Base-by-base conservation (phyloP, 2,329 filamentous ascomycete genomes). In the Pestalotiopsis sp. region DNA sequence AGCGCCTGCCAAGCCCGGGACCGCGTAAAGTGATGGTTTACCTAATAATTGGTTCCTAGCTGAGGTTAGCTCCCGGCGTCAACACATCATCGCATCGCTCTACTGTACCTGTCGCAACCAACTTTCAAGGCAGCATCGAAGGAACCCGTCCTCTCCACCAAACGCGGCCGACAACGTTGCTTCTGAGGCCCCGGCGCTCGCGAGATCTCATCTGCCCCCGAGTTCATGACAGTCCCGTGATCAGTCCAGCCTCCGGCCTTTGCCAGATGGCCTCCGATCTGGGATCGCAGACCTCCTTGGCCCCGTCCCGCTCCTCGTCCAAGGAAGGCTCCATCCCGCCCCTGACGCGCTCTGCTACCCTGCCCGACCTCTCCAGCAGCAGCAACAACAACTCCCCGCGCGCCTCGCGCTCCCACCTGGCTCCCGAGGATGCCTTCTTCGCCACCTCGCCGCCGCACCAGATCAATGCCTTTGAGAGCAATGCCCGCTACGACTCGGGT, bases 351-450 rank as follows among this genome's bases (percentile, higher is more conserved):
- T 78, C 83, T 17, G 78, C 82, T 36, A 84, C 83, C 38, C 75
- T 80, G 4, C 83, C 82, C 13, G 77, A 78, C 25, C 59, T 62
- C 59, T 52, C 45, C 17, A 52, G 45, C 45, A 52, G 45, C 45
- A 62, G 31, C 31, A 68, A 73, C 45, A 69, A 39, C 36, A 64
- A 75, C 59, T 77, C 77, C 25, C 77, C 80, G 38, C 84, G 85
- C 60, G 79, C 85, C 66, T 88, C 91, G 73, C 90, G 91, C 38
- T 91, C 87, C 64, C 91, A 90, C 71, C 90, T 97, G 57, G 91
- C 93, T 3, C 94, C 94, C 17, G 92, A 95, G 82, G 94, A 97
- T 88, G 94, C 93, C 67, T 93, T 93, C 80, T 87, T 89, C 75
- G 82, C 86, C 14, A 79, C 85, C 17, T 89, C 90, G 1, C 88